Evolutionary conservation across 768 basidiomycete genomes (phyloP).

Genomic region (Pisolithus marmoratus): DNA sequence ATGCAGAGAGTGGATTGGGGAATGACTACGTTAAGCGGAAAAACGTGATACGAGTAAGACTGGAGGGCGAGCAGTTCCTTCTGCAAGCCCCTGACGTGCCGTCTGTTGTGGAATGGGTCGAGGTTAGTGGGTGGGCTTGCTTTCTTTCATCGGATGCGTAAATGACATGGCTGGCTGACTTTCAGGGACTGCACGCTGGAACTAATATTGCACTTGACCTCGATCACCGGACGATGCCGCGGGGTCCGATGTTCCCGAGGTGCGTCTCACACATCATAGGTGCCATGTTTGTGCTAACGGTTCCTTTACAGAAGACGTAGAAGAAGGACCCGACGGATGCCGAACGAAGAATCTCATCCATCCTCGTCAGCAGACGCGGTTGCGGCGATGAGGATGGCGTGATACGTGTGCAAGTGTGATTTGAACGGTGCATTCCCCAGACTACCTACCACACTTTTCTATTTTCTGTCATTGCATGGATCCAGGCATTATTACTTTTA

Average conservation of each 20-base stretch:
- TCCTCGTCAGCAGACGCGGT: background rate
- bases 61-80: conserved; percentile 96
- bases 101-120: conserved; percentile 92
- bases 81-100: conserved; percentile 81
- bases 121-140: conserved; percentile 47
- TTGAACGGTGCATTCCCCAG: background rate
- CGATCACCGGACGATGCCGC: conserved; percentile 89
- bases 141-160: background rate
- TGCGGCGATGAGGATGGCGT: background rate
- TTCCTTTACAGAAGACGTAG: conserved; percentile 21
- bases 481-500: background rate
- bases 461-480: no score
- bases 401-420: background rate
- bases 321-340: conserved; percentile 18
- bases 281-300: background rate
- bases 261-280: conserved; percentile 18
- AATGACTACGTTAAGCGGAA: conserved; percentile 92
- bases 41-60: conserved; percentile 87
- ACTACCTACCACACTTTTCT: background rate
- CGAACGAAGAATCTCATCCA: conserved; percentile 6
- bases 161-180: background rate
- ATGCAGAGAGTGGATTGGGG: conserved; percentile 91
- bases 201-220: conserved; percentile 89
- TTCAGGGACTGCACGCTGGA: conserved; percentile 84
- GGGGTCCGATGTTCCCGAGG: conserved; percentile 82